Base-by-base conservation (phyloP, 306 rosid genomes). In the Cucurbita moschata region DNA sequence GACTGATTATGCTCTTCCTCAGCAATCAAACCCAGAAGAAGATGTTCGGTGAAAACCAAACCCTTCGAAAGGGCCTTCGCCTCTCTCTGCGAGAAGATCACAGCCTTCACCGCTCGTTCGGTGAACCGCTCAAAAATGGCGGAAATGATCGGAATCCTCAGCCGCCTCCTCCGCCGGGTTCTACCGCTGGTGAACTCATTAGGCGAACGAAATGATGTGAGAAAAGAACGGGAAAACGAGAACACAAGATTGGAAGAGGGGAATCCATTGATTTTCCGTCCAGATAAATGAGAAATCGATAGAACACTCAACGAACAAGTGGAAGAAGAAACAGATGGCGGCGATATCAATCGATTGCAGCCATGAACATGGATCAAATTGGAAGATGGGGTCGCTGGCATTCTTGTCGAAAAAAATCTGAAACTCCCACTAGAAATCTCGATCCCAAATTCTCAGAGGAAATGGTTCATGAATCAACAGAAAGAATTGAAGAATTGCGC, bases 61-160 rank as follows among this genome's bases (percentile, higher is more conserved):
- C 85, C 87, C 21, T 87, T 83, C 3, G 87, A 90, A 7, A 87
- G 80, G 8, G 86, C 76, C 39, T 77, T 88, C 6, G 99, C 96
- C 72, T 94, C 96, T 71, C 81, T 84, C 18, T 88, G 95, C 38
- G 99, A 87, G 18, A 83, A 85, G 51, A 88, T 74, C 9, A 94
- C 85, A 0, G 87, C 91, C 74, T 88, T 89, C 11, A 94, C 85
- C n/a, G 96, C 87, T 59, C 96, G 80, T 71, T 91, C 97, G 0
- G 97, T 89, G 78, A 94, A 89, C 3, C 89, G 85, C 77, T 91
- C 95, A 73, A 91, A 91, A 56, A 77, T 84, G 0, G 96, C 92
- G 10, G 74, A 70, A 30, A 70, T 53, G 46, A 70, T 35, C 56
- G 74, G 60, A 0, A 83, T 58, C 70, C 77, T 67, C 65, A 72